phyloP scores from a whole-genome alignment of 176 grass and related monocot species.

The Avena sativa region DNA sequence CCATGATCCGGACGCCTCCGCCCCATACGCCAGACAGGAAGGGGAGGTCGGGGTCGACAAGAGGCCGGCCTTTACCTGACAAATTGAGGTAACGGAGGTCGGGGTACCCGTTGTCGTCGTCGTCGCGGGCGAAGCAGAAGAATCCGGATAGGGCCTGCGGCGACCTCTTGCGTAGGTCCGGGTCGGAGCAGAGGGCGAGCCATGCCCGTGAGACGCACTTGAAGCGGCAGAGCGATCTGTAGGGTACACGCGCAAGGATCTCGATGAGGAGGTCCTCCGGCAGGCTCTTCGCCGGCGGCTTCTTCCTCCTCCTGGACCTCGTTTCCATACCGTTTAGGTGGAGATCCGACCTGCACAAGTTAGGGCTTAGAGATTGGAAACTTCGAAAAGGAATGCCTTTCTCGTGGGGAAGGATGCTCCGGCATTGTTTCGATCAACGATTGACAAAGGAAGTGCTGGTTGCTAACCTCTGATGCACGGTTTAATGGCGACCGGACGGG shows the following conservation, averaged over 20 bases:
- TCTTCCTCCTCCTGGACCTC: neutral
- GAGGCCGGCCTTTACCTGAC: neutral
- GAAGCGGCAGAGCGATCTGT: neutral
- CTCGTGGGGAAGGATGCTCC: no score
- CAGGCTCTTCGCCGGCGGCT: neutral
- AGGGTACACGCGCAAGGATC: neutral
- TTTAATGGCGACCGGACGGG: no score
- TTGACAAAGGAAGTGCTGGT: no score
- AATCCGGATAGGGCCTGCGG: neutral
- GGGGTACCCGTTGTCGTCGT: neutral
- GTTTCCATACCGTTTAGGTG: no score
- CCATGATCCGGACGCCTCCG: neutral
- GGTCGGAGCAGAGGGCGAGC: constrained; percentile 17
- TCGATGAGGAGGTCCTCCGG: neutral
- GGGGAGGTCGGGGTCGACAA: neutral
- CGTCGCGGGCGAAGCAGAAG: neutral
- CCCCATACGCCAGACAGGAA: neutral
- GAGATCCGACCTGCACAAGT: no score
- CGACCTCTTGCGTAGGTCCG: neutral
- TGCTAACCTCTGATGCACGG: no score
- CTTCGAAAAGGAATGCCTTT: no score
- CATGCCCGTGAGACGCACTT: neutral
- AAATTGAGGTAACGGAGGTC: neutral
- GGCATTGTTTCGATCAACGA: no score
- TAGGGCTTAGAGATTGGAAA: no score